phyloP scores from a whole-genome alignment of 129 eudicot species.

The Ambrosia trifida region DNA sequence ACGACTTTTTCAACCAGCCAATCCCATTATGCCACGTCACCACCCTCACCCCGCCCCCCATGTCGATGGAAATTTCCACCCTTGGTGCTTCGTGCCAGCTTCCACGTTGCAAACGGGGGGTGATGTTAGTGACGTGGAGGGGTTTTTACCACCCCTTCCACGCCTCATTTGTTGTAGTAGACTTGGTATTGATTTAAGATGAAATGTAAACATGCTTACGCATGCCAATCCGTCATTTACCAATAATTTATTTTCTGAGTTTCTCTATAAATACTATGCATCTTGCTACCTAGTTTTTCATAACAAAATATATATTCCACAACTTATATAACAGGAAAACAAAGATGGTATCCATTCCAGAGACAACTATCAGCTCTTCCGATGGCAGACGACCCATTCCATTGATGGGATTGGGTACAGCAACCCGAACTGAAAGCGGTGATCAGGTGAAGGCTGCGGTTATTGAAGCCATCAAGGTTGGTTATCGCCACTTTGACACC shows the following conservation, averaged over 20 bases:
- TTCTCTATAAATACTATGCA: not conserved
- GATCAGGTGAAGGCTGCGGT: conserved; percentile 40
- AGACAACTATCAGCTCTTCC: conserved; percentile 15
- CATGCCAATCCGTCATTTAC: conserved; percentile 8
- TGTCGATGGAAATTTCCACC: too few relatives aligned
- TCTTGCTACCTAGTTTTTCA: not conserved
- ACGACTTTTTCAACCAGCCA: too few relatives aligned
- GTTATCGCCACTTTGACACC: conserved; percentile 67
- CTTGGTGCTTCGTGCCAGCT: too few relatives aligned
- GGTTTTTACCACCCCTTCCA: too few relatives aligned
- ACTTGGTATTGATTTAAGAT: not conserved
- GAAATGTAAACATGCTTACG: not conserved
- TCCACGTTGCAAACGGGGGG: too few relatives aligned
- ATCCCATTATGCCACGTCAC: too few relatives aligned
- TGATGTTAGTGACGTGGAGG: too few relatives aligned
- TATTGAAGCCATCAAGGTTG: conserved; percentile 53
- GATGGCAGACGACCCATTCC: conserved; percentile 40
- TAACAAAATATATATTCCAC: not conserved
- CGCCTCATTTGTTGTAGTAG: too few relatives aligned
- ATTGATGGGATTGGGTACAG: conserved; percentile 47
- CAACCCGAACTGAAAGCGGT: not conserved
- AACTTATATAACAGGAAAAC: not conserved
- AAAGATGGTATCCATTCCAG: conserved; percentile 20
- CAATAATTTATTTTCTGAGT: not conserved
- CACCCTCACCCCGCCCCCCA: too few relatives aligned